Evolutionary conservation across 2,329 filamentous ascomycete species (phyloP).

Genomic region (Xylaria sp.): DNA sequence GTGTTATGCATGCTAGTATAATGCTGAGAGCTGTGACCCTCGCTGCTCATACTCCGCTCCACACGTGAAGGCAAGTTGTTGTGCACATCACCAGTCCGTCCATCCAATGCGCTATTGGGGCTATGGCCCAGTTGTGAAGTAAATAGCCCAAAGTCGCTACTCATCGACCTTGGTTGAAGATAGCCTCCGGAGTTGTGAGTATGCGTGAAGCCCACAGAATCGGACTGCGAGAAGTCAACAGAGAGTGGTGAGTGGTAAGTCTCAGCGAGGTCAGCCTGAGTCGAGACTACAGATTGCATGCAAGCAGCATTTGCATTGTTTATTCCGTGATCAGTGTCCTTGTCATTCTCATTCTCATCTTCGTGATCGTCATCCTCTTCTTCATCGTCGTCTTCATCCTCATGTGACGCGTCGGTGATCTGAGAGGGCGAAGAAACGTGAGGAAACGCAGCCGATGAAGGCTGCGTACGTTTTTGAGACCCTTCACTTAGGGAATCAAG

Average conservation of each 20-base stretch:
- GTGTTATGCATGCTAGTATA: constrained; percentile 39
- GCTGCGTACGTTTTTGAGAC: constrained; percentile 49
- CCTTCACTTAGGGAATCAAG: constrained; percentile 45
- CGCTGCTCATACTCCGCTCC: constrained; percentile 39
- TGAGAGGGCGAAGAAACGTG: constrained; percentile 42
- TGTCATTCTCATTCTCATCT: constrained; percentile 19
- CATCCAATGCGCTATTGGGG: constrained; percentile 5
- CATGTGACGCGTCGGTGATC: constrained; percentile 32
- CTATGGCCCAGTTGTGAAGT: constrained; percentile 24
- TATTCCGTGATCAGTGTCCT: constrained; percentile 6
- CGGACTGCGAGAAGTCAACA: constrained; percentile 38
- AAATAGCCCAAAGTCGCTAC: constrained; percentile 37
- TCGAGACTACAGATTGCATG: constrained; percentile 29
- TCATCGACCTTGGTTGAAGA: constrained; percentile 35
- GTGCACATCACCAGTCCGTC: constrained; percentile 16
- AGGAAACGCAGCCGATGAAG: constrained; percentile 53
- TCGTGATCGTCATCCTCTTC: constrained; percentile 30
- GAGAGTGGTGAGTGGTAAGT: constrained; percentile 44
- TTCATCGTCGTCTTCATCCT: constrained; percentile 39
- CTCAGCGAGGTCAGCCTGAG: constrained; percentile 32
- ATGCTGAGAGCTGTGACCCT: constrained; percentile 36
- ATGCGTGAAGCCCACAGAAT: constrained; percentile 36
- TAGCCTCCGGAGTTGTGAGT: constrained; percentile 32
- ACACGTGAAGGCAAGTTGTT: constrained; percentile 39
- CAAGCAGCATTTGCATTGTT: constrained; percentile 34